phyloP scores from a whole-genome alignment of 2,329 filamentous ascomycete genomes.

The Pestalotiopsis sp. region DNA sequence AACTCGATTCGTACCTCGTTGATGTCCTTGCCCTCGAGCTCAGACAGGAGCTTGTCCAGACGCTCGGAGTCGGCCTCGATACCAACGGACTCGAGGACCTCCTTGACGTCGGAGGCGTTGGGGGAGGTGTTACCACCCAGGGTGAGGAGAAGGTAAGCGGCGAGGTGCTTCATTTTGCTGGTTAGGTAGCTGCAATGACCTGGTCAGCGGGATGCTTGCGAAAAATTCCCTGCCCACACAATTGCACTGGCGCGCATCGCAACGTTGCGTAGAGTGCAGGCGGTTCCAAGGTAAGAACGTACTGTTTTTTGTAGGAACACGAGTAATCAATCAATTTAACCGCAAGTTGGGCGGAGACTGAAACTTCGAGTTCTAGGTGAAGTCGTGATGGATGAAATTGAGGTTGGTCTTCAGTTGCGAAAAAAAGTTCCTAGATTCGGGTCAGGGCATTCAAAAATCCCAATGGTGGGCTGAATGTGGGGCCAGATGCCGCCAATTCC shows the following conservation, averaged over 20 bases:
- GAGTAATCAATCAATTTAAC: slow-evolving; percentile 99
- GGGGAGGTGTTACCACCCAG: slow-evolving; percentile 91
- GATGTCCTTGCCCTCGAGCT: slow-evolving; percentile 92
- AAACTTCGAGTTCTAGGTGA: slow-evolving; percentile 82
- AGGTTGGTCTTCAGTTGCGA: slow-evolving; percentile 6
- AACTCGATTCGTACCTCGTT: slow-evolving; percentile 69
- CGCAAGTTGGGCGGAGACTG: slow-evolving; percentile 98
- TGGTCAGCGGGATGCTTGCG: slow-evolving; percentile 17
- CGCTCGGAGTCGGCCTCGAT: slow-evolving; percentile 91
- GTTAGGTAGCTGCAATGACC: slow-evolving; percentile 32
- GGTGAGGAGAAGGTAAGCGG: slow-evolving; percentile 95
- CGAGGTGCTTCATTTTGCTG: slow-evolving; percentile 98
- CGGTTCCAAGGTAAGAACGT: not conserved
- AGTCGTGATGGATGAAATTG: not conserved
- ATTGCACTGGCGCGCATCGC: not conserved
- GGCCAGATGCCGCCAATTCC: not conserved
- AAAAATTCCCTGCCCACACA: not conserved
- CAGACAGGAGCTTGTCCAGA: slow-evolving; percentile 80
- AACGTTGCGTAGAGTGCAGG: not conserved
- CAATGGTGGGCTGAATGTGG: slow-evolving; percentile 1
- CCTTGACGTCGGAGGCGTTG: slow-evolving; percentile 82
- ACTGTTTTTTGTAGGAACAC: slow-evolving; percentile 58
- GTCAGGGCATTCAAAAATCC: not conserved
- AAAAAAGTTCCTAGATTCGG: not conserved
- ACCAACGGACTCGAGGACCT: slow-evolving; percentile 88